Conservation (phyloP, 208 protist genomes). For the Trypanosomatidae sp. region DNA sequence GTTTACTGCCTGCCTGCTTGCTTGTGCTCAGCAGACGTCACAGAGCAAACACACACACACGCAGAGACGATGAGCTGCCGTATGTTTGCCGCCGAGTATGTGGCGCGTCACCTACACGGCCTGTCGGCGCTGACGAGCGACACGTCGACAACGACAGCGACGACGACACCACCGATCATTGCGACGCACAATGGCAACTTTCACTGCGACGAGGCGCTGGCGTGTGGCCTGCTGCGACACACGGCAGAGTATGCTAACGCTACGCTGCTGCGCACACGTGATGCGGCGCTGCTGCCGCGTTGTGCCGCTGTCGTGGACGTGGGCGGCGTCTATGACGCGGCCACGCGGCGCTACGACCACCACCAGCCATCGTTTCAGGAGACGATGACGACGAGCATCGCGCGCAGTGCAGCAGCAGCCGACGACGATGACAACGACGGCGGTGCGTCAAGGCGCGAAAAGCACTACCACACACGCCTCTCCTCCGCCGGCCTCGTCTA, state of each 20-base stretch:
- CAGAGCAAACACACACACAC: constrained; percentile 1
- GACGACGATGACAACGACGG: too few relatives aligned
- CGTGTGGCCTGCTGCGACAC: constrained; percentile 80
- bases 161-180: constrained; percentile 21
- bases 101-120: constrained; percentile 32
- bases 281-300: constrained; percentile 46
- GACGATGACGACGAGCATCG: constrained; percentile 56
- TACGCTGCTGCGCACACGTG: constrained; percentile 76
- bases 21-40: background rate
- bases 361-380: constrained; percentile 91
- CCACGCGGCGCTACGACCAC: constrained; percentile 87
- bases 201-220: constrained; percentile 94
- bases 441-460: constrained; percentile 1
- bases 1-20: background rate
- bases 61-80: too few relatives aligned
- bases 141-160: background rate
- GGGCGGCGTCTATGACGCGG: constrained; percentile 87
- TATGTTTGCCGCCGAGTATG: constrained; percentile 44
- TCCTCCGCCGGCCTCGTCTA: constrained; percentile 91
- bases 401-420: too few relatives aligned
- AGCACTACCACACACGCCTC: constrained; percentile 73
- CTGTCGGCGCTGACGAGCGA: constrained; percentile 18
- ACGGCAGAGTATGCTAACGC: constrained; percentile 33
- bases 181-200: constrained; percentile 91
- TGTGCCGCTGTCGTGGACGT: constrained; percentile 92